phyloP scores from a whole-genome alignment of 768 basidiomycete genomes.

The Phylloporus sp. region DNA sequence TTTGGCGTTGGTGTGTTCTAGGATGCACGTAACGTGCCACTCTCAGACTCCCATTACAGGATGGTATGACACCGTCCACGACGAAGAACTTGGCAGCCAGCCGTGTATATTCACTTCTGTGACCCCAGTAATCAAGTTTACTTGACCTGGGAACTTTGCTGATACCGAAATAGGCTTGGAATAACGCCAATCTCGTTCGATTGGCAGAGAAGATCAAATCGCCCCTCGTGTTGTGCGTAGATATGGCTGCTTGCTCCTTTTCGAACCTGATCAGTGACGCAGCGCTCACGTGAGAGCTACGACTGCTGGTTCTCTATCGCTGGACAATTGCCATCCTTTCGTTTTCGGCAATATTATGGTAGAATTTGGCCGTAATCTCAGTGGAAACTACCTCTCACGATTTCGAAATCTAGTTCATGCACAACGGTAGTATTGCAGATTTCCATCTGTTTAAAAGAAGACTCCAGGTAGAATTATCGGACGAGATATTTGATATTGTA shows the following conservation, averaged over 20 bases:
- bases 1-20: conserved; percentile 80
- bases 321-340: conserved; percentile 96
- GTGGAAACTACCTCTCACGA: not conserved
- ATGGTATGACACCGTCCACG: conserved; percentile 89
- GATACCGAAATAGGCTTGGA: conserved; percentile 74
- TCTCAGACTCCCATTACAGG: conserved; percentile 39
- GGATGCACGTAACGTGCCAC: not conserved
- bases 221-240: conserved; percentile 83
- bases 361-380: conserved; percentile 6
- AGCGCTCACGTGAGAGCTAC: conserved; percentile 92
- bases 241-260: not conserved
- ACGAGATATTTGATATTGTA: conserved; percentile 81
- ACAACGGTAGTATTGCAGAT: conserved; percentile 89
- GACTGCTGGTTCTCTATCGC: conserved; percentile 84
- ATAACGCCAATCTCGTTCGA: conserved; percentile 88
- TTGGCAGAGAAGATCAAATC: conserved; percentile 97
- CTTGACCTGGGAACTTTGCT: not conserved
- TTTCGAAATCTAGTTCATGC: conserved; percentile 71
- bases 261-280: conserved; percentile 5
- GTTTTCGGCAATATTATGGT: conserved; percentile 91
- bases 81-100: conserved; percentile 77
- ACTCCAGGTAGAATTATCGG: conserved; percentile 69
- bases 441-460: conserved; percentile 77
- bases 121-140: conserved; percentile 60
- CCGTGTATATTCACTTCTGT: conserved; percentile 96